Conservation (phyloP, 306 rosid species). For the Canavalia gladiata region DNA sequence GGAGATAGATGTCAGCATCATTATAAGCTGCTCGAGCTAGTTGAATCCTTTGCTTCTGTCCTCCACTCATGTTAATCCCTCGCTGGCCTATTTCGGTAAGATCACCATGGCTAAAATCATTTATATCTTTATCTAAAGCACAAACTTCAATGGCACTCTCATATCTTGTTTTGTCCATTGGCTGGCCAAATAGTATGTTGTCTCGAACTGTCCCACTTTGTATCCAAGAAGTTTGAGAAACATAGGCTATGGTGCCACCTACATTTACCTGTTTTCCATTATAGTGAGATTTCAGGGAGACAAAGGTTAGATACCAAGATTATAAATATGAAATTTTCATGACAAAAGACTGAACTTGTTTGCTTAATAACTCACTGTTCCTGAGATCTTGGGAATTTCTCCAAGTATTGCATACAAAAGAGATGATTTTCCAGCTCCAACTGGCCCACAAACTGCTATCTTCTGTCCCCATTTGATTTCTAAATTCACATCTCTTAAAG, state of each 20-base stretch:
- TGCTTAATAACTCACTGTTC: constrained; percentile 50
- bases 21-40: constrained; percentile 71
- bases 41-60: constrained; percentile 76
- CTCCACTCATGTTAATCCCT: constrained; percentile 81
- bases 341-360: neutral
- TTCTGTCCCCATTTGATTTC: constrained; percentile 59
- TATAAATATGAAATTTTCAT: neutral
- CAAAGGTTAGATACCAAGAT: too few species aligned
- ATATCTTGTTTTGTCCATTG: constrained; percentile 59
- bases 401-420: constrained; percentile 65
- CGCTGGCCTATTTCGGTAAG: constrained; percentile 77
- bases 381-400: constrained; percentile 69
- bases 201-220: constrained; percentile 76
- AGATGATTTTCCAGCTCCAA: constrained; percentile 76
- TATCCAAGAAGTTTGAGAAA: constrained; percentile 77
- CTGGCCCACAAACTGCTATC: constrained; percentile 71
- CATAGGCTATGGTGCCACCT: constrained; percentile 62
- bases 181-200: constrained; percentile 65
- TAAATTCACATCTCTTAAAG: constrained; percentile 55
- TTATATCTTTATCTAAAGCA: constrained; percentile 69
- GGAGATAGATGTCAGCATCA: constrained; percentile 69
- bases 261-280: constrained; percentile 58
- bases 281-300: too few species aligned
- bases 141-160: constrained; percentile 59
- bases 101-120: constrained; percentile 64